phyloP scores from a whole-genome alignment of 805 yeast genomes.

The Kuraishia ogatae region DNA sequence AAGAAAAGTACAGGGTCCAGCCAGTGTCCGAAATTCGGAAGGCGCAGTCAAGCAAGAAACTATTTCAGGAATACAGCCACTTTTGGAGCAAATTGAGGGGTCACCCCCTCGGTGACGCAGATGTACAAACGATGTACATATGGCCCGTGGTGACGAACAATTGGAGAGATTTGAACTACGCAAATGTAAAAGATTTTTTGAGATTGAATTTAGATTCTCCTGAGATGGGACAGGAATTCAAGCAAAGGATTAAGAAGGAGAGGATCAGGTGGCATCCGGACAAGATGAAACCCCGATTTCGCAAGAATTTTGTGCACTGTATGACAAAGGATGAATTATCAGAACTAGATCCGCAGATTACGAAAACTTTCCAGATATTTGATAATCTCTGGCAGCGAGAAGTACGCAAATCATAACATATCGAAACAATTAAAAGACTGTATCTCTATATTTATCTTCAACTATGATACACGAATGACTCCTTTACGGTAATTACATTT shows the following conservation, averaged over 20 bases:
- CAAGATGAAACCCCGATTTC: conserved; percentile 29
- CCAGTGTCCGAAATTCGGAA: conserved; percentile 15
- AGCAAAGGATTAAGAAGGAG: conserved; percentile 31
- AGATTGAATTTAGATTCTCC: neutral
- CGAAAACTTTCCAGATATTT: conserved; percentile 32
- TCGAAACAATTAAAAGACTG: neutral
- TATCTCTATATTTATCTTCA: neutral
- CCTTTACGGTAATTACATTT: conserved; percentile 12
- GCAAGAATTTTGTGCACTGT: neutral
- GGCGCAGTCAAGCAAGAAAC: conserved; percentile 15
- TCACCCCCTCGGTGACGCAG: neutral
- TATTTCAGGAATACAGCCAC: conserved; percentile 2
- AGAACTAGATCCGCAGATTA: conserved; percentile 15
- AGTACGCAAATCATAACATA: neutral
- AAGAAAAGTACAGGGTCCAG: conserved; percentile 9
- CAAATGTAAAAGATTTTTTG: conserved; percentile 10
- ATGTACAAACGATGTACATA: neutral
- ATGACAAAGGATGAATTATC: neutral
- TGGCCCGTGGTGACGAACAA: conserved; percentile 23
- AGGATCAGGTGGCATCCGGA: conserved; percentile 70
- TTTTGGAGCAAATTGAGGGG: neutral
- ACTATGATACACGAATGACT: conserved; percentile 1
- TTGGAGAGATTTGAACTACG: conserved; percentile 16
- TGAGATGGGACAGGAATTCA: conserved; percentile 3
- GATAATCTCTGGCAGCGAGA: conserved; percentile 27